Conservation (phyloP, 805 yeast species). For the Saccharomyces eubayanus region DNA sequence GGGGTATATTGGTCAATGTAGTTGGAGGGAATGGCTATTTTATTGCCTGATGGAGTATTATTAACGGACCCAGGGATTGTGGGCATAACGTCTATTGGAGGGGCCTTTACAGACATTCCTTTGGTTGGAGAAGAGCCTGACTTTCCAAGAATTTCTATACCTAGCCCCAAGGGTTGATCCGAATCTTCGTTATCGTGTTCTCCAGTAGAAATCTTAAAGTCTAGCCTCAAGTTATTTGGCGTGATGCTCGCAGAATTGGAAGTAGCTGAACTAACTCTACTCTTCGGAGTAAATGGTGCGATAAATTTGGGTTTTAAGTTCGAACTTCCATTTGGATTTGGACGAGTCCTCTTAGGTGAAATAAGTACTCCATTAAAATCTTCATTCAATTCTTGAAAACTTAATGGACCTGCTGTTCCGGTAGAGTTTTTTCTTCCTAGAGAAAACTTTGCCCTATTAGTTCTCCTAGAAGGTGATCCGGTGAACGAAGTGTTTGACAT, state of each 20-base stretch:
- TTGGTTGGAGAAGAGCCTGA: not conserved
- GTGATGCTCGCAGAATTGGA: not conserved
- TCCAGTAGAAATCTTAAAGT: not conserved
- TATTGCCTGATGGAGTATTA: slow-evolving; percentile 18
- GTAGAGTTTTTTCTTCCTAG: not conserved
- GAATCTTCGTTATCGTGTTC: not conserved
- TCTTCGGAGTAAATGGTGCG: not conserved
- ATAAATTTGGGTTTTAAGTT: not conserved
- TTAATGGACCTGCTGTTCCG: not conserved
- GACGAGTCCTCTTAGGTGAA: not conserved
- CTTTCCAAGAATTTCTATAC: not conserved
- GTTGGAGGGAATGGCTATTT: not conserved
- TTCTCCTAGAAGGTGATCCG: slow-evolving; percentile 13
- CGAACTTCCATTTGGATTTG: not conserved
- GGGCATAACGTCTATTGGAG: slow-evolving; percentile 18
- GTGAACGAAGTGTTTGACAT: slow-evolving; percentile 1
- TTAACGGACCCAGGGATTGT: slow-evolving; percentile 26
- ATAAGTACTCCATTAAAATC: not conserved
- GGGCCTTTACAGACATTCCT: slow-evolving; percentile 7
- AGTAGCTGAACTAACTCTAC: not conserved
- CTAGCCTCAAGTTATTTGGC: not conserved
- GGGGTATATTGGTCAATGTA: slow-evolving; percentile 1
- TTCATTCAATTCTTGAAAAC: slow-evolving; percentile 1
- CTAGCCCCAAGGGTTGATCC: not conserved
- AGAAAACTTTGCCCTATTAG: slow-evolving; percentile 2